Evolutionary conservation across 2,329 filamentous ascomycete species (phyloP), one percentile per base, ranked within the genome.

Genomic region (Stagonosporopsis rhizophila): DNA sequence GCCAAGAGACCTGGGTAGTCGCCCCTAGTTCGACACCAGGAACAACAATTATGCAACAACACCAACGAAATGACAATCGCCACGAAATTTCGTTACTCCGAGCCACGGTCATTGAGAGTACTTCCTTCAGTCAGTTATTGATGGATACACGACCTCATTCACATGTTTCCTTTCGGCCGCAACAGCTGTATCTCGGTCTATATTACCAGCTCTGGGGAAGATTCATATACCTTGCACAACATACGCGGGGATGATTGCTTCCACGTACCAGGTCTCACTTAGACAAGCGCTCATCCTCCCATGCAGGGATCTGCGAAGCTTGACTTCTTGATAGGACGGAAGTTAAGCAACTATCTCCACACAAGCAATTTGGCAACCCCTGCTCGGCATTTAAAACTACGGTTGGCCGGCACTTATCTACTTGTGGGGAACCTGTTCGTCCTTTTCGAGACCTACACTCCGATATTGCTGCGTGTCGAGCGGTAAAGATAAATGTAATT

Each of bases 191-290:
- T 11, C 20, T 28, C 39, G n/a, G n/a, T 15, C 12, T 28, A 9
- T 27, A n/a, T 42, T 28, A 17, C 34, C 42, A 25, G 20, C 42
- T 34, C 3, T 22, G 32, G 12, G 23, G 30, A 42, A n/a, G 15
- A 40, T 23, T 47, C 20, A 23, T 51, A 42, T 39, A 50, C 37
- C 30, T 45, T 35, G 8, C 27, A 22, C 20, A 44, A 38, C n/a
- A n/a, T n/a, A n/a, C 34, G 40, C 46, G 46, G 39, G 22, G 28
- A 32, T 32, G 8, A 48, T 8, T 57, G 54, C 39, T 52, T 57
- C 48, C 48, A 52, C 54, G 44, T 57, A 52, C 39, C 48, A 57
- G 39, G 35, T 19, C 20, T 15, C 25, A 35, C 7, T 41, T n/a
- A 22, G 30, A 27, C 38, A 48, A 44, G 34, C 15, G 3, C 25